These are phyloP conservation scores for Ganoderma meredithae DNA, from an alignment of 1,284 basidiomycete genomes.

Conservation along the genomic window DNA sequence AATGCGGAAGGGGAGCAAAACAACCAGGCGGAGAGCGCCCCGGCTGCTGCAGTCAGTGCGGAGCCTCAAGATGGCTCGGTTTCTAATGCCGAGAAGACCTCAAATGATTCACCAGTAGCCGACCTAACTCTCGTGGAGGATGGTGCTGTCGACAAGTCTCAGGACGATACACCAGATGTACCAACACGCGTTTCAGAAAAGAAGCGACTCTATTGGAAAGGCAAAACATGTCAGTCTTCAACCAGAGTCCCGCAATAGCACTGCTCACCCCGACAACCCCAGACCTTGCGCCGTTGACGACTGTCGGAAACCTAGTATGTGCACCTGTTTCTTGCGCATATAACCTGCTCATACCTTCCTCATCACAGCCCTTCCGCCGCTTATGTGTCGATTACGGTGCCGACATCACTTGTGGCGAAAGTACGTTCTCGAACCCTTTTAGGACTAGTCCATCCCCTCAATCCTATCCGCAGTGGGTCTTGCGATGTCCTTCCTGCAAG, in stretches of 20 bases:
- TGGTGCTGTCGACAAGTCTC: conserved; percentile 36
- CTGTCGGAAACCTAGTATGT: conserved; percentile 91
- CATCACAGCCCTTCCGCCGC: conserved; percentile 87
- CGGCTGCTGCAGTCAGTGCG: not conserved
- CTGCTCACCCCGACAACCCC: not conserved
- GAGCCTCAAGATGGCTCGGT: conserved; percentile 29
- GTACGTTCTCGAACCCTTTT: conserved; percentile 47
- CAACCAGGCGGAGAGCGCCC: not conserved
- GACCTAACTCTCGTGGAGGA: conserved; percentile 39
- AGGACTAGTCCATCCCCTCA: not conserved
- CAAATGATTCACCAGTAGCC: conserved; percentile 34
- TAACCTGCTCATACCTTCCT: not conserved
- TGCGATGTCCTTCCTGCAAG: conserved; percentile 81
- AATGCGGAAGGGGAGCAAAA: conserved; percentile 44
- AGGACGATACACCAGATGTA: conserved; percentile 69
- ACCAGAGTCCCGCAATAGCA: not conserved
- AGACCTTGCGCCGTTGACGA: conserved; percentile 95
- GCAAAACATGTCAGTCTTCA: conserved; percentile 78
- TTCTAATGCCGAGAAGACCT: not conserved
- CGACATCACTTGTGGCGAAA: conserved; percentile 96
- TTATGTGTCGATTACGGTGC: conserved; percentile 89
- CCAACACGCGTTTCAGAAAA: conserved; percentile 84
- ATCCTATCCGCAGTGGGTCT: conserved; percentile 69
- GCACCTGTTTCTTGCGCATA: not conserved
- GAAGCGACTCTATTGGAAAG: conserved; percentile 85